These are phyloP conservation scores for Carex scoparia DNA, from an alignment of 176 grass and related monocot genomes.

Conservation along the genomic window DNA sequence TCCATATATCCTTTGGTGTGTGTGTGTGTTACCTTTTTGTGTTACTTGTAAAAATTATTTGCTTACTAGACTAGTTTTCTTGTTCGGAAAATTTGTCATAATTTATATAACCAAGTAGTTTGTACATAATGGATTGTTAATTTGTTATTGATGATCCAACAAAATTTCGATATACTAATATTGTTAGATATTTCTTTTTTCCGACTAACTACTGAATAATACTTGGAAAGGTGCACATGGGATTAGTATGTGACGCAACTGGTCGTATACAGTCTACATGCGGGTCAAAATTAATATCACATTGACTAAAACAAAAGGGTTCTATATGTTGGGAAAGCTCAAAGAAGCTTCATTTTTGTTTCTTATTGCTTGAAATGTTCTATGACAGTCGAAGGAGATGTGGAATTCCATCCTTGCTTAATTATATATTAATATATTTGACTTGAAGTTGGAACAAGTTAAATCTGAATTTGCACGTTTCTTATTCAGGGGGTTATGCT, in stretches of 20 bases:
- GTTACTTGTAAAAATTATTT: too few relatives aligned
- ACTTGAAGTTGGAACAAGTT: background rate
- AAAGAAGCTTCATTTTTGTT: background rate
- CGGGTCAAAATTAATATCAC: background rate
- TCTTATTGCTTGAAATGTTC: background rate
- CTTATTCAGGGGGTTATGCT: background rate
- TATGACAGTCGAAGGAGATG: background rate
- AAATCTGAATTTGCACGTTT: background rate
- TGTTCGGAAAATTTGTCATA: too few relatives aligned
- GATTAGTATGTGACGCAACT: background rate
- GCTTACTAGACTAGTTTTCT: too few relatives aligned
- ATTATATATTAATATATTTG: background rate
- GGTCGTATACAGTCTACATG: background rate
- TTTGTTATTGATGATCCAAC: too few relatives aligned
- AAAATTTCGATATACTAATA: too few relatives aligned
- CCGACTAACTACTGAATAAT: background rate
- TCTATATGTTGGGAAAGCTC: background rate
- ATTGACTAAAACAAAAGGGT: background rate
- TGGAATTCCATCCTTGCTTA: background rate
- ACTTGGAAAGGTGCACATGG: background rate
- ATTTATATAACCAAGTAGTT: too few relatives aligned
- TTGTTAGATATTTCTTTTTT: background rate
- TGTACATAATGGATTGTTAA: too few relatives aligned
- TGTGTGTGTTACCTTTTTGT: too few relatives aligned
- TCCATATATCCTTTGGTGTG: too few relatives aligned